Evolutionary conservation across 2,329 filamentous ascomycete species (phyloP), one percentile per base, ranked within the genome.

Genomic region (Aureobasidium lini): DNA sequence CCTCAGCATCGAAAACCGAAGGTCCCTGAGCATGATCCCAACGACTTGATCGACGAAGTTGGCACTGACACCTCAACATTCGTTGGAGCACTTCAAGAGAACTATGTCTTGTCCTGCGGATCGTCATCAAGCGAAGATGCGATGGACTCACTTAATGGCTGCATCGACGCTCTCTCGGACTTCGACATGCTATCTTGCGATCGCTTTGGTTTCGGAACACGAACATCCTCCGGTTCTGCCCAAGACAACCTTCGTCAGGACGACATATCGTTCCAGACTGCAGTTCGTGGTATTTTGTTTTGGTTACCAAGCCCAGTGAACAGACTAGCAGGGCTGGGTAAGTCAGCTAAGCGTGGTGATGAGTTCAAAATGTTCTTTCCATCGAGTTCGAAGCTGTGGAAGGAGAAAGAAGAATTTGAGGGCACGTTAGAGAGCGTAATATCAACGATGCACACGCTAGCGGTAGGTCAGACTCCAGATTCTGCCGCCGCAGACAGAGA

Each of bases 321-420:
- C 70, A 81, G 79, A 71, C 71, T 67, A 65, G 76, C 68, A 28
- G 72, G 71, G 6, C 63, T 70, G 62, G 66, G 70, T 1, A 66
- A 66, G 31, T 73, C 72, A 4, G 66, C 60, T 47, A 65, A 60
- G 18, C 63, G 61, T 16, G 60, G 44, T 8, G 89, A 91, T 67
- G 82, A 88, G 0, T 87, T 86, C 75, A 92, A 89, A 68, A 96
- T 99, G 89, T 95, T 92, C 65, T 99, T 94, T 68, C 94, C 94
- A 0, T 85, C 85, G 0, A 90, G 88, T 59, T 76, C 95, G 43
- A 90, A 90, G 66, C 73, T 96, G 10, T 96, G 92, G 90, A 82
- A 87, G 61, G 82, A 85, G 59, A 87, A 84, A 63, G 92, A 97
- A 69, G 92, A 96, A 70, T 80, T 93, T 6, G 87, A 90, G 62